Evolutionary conservation across 345 rosid species (phyloP).

Genomic region (Trapa incisa): DNA sequence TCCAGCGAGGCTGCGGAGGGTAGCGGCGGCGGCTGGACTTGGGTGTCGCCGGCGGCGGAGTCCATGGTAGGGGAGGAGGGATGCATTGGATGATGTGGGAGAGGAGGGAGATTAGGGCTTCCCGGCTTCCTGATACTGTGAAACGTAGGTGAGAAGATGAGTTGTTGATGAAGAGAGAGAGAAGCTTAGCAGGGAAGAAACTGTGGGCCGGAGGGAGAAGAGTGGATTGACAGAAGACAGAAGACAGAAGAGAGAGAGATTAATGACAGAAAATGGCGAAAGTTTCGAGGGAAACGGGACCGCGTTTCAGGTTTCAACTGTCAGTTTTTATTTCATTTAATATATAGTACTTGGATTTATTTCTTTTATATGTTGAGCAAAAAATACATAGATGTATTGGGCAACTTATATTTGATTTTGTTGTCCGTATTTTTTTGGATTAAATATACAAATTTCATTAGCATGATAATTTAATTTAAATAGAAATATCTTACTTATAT

Average conservation of each 20-base stretch:
- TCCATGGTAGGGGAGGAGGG: constrained; percentile 19
- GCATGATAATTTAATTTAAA: no score
- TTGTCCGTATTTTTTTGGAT: no score
- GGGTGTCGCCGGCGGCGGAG: neutral
- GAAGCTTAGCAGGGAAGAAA: neutral
- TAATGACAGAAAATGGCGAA: neutral
- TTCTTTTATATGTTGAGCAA: no score
- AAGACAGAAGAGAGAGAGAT: neutral
- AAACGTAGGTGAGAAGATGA: neutral
- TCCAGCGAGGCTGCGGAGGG: constrained; percentile 26
- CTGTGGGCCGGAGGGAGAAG: neutral
- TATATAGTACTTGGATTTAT: no score
- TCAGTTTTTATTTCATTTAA: no score
- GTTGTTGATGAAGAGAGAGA: neutral
- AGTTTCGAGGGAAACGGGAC: constrained; percentile 3
- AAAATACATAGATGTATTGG: no score
- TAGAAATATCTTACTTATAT: no score
- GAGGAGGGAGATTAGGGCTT: no score
- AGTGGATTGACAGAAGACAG: neutral
- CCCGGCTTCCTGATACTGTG: neutral
- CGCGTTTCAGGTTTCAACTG: neutral
- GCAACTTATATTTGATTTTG: no score
- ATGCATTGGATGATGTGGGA: constrained; percentile 22
- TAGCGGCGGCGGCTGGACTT: no score
- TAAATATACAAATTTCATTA: no score